Evolutionary conservation across 768 basidiomycete genomes (phyloP).

Genomic region (Lactifluus pinguis): DNA sequence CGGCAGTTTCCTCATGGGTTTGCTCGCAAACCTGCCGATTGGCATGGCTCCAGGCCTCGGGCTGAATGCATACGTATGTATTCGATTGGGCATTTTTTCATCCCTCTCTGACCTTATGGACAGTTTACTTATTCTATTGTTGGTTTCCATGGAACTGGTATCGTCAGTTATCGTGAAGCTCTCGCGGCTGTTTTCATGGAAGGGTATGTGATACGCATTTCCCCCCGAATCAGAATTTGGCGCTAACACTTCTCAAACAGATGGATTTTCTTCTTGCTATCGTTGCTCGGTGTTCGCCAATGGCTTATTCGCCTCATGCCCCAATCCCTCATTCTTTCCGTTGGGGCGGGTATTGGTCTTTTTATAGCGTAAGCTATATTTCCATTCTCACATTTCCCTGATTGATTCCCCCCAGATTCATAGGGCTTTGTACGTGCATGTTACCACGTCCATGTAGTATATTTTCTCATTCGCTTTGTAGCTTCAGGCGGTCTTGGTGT

Average conservation of each 20-base stretch:
- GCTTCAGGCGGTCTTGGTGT: conserved; percentile 62
- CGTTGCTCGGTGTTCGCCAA: conserved; percentile 76
- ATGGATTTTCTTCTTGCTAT: conserved; percentile 75
- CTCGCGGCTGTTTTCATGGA: conserved; percentile 82
- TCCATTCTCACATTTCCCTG: not conserved
- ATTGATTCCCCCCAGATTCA: conserved; percentile 40
- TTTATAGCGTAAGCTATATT: conserved; percentile 49
- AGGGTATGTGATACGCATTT: conserved; percentile 42
- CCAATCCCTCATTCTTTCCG: conserved; percentile 74
- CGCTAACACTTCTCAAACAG: conserved; percentile 27
- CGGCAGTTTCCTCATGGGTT: conserved; percentile 73
- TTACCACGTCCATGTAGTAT: not conserved
- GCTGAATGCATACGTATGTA: conserved; percentile 66
- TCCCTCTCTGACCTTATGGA: not conserved
- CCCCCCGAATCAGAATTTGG: not conserved
- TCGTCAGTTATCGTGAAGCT: conserved; percentile 70
- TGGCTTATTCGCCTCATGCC: conserved; percentile 88
- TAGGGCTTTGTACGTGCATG: conserved; percentile 51
- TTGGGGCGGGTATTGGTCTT: conserved; percentile 80
- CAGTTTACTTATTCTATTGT: conserved; percentile 86
- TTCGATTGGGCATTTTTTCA: not conserved
- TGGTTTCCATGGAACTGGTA: conserved; percentile 69
- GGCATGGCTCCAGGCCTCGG: conserved; percentile 83
- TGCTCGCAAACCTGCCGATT: conserved; percentile 81
- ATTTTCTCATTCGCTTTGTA: conserved; percentile 20